Evolutionary conservation across 345 rosid species (phyloP), one percentile per base, ranked within the genome.

Genomic region (Iberis pinnata): DNA sequence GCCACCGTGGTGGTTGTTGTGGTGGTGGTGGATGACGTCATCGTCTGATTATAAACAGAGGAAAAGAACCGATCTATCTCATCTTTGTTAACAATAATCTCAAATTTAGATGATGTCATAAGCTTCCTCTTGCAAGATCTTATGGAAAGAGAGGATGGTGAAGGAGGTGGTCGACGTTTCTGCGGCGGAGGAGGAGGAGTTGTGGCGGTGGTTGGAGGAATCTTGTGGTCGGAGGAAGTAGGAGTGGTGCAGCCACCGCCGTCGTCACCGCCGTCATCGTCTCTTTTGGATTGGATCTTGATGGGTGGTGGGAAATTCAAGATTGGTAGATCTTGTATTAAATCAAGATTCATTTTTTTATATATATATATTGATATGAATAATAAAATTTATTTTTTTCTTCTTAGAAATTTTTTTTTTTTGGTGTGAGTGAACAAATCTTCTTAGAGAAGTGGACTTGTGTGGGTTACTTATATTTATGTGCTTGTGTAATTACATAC

Each of bases 121-220:
- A 66, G 70, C 60, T 66, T 66, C 37, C 70, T 58, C 33, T 58
- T 66, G 60, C 70, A 66, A 66, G 70, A 58, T 58, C 65, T 58
- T 27, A 38, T 20, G 35, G 16, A 11, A 3, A 66, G 54, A 26
- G 65, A 43, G 8, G 65, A 38, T 22, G 65, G 58, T 0, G 50
- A 26, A 0, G 47, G 45, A 26, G 65, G 55, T 19, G 65, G 60
- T 2, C 60, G 65, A 2, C 43, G 70, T 52, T 66, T 66, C 8
- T 66, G 70, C 1, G 70, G 70, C 1, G 70, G 65, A 12, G 65
- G 70, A 26, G 70, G 70, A 51, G 70, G 70, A 51, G 70, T 66
- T 8, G 70, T 66, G 43, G 60, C 55, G 55, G 60, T 52, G 49
- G 49, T 26, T 5, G 55, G 65, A 44, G 70, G 70, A 38, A 66